Evolutionary conservation across 768 basidiomycete genomes (phyloP), one percentile per base, ranked within the genome.

Genomic region (Lactarius hengduanensis): DNA sequence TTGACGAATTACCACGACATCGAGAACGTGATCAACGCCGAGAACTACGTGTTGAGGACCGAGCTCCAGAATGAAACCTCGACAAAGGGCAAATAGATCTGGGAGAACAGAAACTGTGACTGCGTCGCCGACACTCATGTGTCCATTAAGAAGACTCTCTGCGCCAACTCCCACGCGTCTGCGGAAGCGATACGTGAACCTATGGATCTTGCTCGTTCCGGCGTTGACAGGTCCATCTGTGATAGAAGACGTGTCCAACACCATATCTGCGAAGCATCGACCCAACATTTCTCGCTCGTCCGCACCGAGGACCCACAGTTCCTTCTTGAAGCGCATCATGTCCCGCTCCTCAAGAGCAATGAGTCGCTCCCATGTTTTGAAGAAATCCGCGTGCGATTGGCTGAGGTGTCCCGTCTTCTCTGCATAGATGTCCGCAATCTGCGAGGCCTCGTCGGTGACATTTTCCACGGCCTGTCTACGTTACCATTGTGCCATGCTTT

Each of bases 241-340:
- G 67, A 70, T 38, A 70, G 77, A 85, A 4, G 79, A 74, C 13
- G 66, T 67, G 68, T 86, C 84, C 43, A 97, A 75, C 40, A 86
- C 74, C 96, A 98, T 96, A 56, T 83, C 79, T 45, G 83, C 80
- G 70, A 98, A 92, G 73, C 95, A 97, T 69, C 95, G 81, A 2
- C 97, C 97, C 50, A 83, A 84, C 62, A 78, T 82, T 75, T 94
- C 92, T 63, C 97, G 83, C 71, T 95, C 88, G 20, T 76, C 78
- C 0, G 94, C 93, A 7, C 84, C 83, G 83, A 96, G 85, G 0
- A 92, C 95, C 97, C 97, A 99, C 10, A 98, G 80, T 72, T 99
- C 96, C 70, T 91, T 92, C 74, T 87, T 86, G 78, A 93, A 95
- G 22, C 91, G 83, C 11, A 89, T 78, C 16, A 91, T 79, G 69